Evolutionary conservation across 1,284 basidiomycete species (phyloP).

Genomic region (Microbotryomycetes sp.): DNA sequence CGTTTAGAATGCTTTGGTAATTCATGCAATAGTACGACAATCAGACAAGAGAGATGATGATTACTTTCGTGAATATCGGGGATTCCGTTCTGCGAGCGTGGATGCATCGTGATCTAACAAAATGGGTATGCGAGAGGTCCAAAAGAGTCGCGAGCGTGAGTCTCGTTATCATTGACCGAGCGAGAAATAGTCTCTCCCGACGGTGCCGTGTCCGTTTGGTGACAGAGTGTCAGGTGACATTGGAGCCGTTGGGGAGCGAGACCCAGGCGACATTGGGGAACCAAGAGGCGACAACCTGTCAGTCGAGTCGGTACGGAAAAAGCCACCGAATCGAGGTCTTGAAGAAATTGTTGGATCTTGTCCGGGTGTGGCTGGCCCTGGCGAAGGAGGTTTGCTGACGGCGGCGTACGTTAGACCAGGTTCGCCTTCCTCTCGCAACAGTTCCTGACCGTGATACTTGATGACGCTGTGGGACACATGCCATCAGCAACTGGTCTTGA

Average conservation of each 20-base stretch:
- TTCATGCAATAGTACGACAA: no score
- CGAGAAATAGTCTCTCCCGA: no score
- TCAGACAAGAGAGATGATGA: no score
- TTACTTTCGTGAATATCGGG: no score
- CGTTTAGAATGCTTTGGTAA: no score
- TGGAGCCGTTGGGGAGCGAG: neutral
- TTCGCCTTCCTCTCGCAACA: conserved; percentile 12
- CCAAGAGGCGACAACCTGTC: neutral
- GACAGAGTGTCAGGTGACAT: neutral
- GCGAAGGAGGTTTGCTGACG: neutral
- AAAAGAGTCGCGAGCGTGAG: no score
- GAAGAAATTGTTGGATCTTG: neutral
- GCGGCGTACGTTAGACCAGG: conserved; percentile 6
- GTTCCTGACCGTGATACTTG: conserved; percentile 4
- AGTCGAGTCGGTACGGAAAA: neutral
- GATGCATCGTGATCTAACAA: no score
- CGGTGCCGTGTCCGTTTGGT: no score
- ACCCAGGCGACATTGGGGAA: neutral
- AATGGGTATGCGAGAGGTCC: no score
- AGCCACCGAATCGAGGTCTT: neutral
- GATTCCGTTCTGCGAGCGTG: no score
- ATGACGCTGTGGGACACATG: neutral
- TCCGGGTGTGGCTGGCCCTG: neutral
- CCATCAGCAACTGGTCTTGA: neutral
- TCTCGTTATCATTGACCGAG: no score